A percentile compares a stretch with the other conserved stretches of the same genome.
These are phyloP conservation scores for Claviceps maximensis DNA, from an alignment of 2,329 filamentous ascomycete species.

Conservation along the genomic window DNA sequence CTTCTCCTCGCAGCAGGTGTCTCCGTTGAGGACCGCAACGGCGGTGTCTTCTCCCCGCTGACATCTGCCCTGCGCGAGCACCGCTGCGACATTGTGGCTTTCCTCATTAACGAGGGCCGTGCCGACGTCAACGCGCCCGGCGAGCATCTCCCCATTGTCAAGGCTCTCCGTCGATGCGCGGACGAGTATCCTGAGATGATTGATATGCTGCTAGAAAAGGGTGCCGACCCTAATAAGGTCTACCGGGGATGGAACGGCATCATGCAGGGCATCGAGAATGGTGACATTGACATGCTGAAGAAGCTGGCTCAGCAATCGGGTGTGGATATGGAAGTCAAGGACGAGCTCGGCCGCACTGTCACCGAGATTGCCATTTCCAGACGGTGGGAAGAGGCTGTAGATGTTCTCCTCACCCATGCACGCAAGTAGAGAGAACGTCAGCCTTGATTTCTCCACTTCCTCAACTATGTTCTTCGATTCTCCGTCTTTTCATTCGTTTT, in stretches of 20 bases:
- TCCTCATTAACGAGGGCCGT: conserved; percentile 45
- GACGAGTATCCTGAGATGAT: conserved; percentile 45
- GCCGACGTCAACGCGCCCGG: conserved; percentile 55
- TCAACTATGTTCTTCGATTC: not conserved
- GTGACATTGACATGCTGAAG: conserved; percentile 39
- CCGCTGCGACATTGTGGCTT: conserved; percentile 45
- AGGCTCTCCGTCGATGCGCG: conserved; percentile 47
- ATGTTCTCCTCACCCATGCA: conserved; percentile 30
- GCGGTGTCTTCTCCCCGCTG: conserved; percentile 57
- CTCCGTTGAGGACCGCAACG: conserved; percentile 58
- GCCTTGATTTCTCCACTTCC: too few species aligned
- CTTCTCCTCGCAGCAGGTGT: conserved; percentile 50
- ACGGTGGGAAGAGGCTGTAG: conserved; percentile 44
- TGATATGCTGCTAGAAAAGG: conserved; percentile 47
- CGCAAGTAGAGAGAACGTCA: not conserved
- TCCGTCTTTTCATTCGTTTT: not conserved
- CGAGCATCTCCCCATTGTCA: conserved; percentile 59
- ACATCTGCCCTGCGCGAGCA: conserved; percentile 55
- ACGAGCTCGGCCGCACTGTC: conserved; percentile 41
- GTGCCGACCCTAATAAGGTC: conserved; percentile 54
- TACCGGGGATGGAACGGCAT: conserved; percentile 54
- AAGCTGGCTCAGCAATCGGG: conserved; percentile 36
- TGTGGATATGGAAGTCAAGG: conserved; percentile 37
- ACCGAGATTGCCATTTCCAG: conserved; percentile 44
- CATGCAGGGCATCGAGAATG: conserved; percentile 53